phyloP scores from a whole-genome alignment of 805 yeast species.

The Ogataea methylovora region DNA sequence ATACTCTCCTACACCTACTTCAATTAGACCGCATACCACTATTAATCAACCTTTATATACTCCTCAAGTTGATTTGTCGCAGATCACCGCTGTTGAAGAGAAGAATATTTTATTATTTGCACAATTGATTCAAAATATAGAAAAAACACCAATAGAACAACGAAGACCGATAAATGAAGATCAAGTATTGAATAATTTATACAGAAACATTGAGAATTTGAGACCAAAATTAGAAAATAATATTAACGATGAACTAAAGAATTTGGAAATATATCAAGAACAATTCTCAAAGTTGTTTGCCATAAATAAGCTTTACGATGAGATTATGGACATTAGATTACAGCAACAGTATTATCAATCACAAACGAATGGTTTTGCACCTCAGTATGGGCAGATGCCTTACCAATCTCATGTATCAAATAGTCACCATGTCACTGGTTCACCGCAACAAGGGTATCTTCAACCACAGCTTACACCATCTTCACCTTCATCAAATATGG shows the following conservation, averaged over 20 bases:
- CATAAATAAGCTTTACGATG: conserved; percentile 69
- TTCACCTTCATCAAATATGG: no score
- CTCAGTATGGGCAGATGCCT: no score
- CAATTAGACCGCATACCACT: no score
- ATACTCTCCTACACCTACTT: background rate
- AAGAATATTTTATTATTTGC: conserved; percentile 63
- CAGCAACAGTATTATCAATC: conserved; percentile 10
- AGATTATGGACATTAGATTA: conserved; percentile 53
- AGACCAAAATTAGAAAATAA: conserved; percentile 65
- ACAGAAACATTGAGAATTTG: conserved; percentile 49
- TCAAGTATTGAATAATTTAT: conserved; percentile 46
- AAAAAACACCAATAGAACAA: conserved; percentile 30
- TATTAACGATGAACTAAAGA: conserved; percentile 47
- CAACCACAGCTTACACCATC: no score
- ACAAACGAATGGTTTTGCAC: no score
- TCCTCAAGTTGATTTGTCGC: conserved; percentile 12
- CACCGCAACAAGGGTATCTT: no score
- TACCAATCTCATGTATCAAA: no score
- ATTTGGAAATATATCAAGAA: conserved; percentile 60
- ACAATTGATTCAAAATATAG: conserved; percentile 50
- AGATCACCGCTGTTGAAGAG: conserved; percentile 56
- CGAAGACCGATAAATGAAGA: conserved; percentile 32
- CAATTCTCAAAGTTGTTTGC: conserved; percentile 74
- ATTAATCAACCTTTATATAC: no score
- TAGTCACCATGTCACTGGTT: no score